Base-by-base conservation (phyloP, 495 filamentous ascomycete species). In the Parmelia sp. region DNA sequence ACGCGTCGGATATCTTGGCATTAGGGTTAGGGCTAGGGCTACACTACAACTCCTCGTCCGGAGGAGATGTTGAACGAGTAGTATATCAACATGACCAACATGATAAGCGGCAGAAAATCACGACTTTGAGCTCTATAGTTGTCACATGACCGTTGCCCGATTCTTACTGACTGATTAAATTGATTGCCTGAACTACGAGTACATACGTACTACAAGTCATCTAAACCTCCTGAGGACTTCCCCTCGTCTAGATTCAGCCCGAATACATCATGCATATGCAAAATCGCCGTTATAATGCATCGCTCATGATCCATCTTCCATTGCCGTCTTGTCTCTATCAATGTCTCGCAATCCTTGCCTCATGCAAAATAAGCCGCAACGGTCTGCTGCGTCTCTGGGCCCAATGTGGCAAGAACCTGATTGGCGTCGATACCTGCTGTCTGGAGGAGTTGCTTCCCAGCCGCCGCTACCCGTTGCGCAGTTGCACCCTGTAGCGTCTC, bases 401-500 rank as follows among this genome's bases (percentile, higher is more conserved):
- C 81, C 66, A 96, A 83, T 23, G 84, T 82, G 29, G 83, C 81
- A 60, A 93, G 77, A 57, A 94, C 77, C 65, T 87, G 83, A 47
- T 84, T 83, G 3, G 86, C 83, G 72, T 96, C 88, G 29, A 91
- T 70, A 33, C 84, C 84, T 9, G 91, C 86, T 9, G 79, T 80
- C 63, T 81, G 78, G 12, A 96, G 78, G 25, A 98, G 81, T 58
- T 79, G 74, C 74, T 93, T 93, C 31, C 87, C 88, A 3, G 90
- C 83, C 23, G 76, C 78, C 33, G 90, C 87, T 42, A 92, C 89
- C 56, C 88, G 83, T 37, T 78, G 79, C 29, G 88, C 88, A 1
- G 86, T 91, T 72, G 90, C 82, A 4, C 92, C 92, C 71, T 92
- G 90, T 40, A 98, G 77, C 23, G 92, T 94, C 74, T 95, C 91